Evolutionary conservation across 2,329 filamentous ascomycete genomes (phyloP), one percentile per base, ranked within the genome.

Genomic region (Talaromyces sp.): DNA sequence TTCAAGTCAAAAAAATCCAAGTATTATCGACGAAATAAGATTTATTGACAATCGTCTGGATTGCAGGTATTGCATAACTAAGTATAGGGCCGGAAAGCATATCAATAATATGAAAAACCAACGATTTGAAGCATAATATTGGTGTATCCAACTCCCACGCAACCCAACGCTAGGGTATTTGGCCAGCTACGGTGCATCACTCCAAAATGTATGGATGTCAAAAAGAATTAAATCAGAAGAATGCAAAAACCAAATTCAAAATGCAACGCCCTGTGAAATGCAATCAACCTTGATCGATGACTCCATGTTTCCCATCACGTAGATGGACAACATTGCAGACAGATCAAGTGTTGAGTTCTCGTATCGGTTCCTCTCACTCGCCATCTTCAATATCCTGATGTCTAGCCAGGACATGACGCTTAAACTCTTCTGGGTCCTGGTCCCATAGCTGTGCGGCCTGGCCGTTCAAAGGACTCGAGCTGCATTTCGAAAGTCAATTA

Each of bases 371-470:
- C 39, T 37, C 35, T 65, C 69, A 76, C 61, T 76, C 73, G 28
- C 69, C 65, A 35, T 80, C 79, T 41, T 80, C 77, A 33, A 83
- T 74, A 61, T 84, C 82, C 62, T 81, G 80, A 70, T 88, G 84
- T 60, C 85, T 77, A 5, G 83, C 82, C 54, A 86, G 75, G n/a
- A 87, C 84, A 62, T 84, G 79, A 58, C 84, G 84, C 82, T 96
- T 91, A 81, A 94, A 97, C 73, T 96, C 90, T 46, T 84, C 86
- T 37, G 86, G 80, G 72, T 97, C 85, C 66, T 87, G 91, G 73
- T 97, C 93, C 92, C 94, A 99, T 41, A 99, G 81, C 73, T 96
- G 89, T 15, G 95, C 94, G 31, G 94, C 94, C 75, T 99, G 92
- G 60, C 91, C 95, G 68, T 99, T 99, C 63, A 99, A 80, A 2